Conservation (phyloP, 1,284 basidiomycete species). For the Pseudozyma sp. region DNA sequence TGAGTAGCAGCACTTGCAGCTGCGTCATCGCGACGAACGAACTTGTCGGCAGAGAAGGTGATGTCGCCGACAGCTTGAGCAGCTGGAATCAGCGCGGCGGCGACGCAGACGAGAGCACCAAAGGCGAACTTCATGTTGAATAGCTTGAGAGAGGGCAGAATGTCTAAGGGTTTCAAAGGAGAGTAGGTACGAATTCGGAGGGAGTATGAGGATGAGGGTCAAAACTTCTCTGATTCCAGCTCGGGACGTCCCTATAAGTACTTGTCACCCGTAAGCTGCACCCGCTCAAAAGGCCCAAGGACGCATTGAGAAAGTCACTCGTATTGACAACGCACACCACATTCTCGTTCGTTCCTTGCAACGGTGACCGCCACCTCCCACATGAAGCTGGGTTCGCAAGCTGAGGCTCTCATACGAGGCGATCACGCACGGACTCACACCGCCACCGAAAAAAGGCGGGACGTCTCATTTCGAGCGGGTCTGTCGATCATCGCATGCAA, state of each 20-base stretch:
- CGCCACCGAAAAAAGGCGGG: no score
- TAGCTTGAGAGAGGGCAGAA: background rate
- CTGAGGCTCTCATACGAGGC: no score
- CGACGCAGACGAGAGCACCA: constrained; percentile 22
- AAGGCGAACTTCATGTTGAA: constrained; percentile 41
- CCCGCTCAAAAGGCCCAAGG: no score
- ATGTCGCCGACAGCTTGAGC: constrained; percentile 25
- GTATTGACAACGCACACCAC: no score
- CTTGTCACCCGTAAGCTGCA: background rate
- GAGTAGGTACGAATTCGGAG: background rate
- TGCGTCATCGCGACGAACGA: constrained; percentile 22
- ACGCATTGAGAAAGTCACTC: background rate
- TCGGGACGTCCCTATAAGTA: background rate
- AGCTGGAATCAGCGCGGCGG: constrained; percentile 33
- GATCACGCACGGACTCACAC: no score
- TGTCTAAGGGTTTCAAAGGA: background rate
- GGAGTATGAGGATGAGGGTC: background rate
- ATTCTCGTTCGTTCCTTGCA: no score
- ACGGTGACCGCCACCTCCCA: no score
- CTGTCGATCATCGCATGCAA: no score
- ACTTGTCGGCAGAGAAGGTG: constrained; percentile 18
- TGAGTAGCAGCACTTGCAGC: no score
- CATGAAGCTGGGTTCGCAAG: no score
- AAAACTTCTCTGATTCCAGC: background rate
- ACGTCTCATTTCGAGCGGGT: no score